Percentiles rank a stretch among this genome's conserved stretches.
Conservation (phyloP, 257 asterid genomes). For the Lavandula angustifolia region DNA sequence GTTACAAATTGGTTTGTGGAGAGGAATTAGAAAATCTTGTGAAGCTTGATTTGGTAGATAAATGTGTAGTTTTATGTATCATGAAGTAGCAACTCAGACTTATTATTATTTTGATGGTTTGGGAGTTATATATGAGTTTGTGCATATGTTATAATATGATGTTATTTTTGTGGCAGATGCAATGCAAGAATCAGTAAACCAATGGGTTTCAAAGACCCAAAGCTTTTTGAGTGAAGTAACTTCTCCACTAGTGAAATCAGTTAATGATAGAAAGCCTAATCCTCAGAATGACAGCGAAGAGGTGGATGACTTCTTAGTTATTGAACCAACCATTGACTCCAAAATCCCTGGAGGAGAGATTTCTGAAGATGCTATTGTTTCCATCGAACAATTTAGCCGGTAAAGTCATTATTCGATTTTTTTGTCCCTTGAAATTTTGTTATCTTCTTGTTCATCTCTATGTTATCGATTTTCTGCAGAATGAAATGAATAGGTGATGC, state of each 20-base stretch:
- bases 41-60: background rate
- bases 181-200: slow-evolving; percentile 74
- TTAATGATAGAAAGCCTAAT: slow-evolving; percentile 51
- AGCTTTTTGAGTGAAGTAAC: slow-evolving; percentile 69
- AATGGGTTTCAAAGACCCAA: slow-evolving; percentile 83
- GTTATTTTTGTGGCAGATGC: slow-evolving; percentile 51
- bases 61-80: background rate
- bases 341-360: slow-evolving; percentile 72
- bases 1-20: too few species aligned
- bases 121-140: background rate
- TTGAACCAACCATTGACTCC: slow-evolving; percentile 74
- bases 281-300: slow-evolving; percentile 48
- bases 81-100: too few species aligned
- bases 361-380: slow-evolving; percentile 81
- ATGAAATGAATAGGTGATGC: background rate
- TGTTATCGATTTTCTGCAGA: background rate
- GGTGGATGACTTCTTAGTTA: slow-evolving; percentile 59
- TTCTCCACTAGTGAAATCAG: slow-evolving; percentile 77
- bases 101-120: background rate
- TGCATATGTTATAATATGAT: background rate
- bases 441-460: background rate
- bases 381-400: slow-evolving; percentile 98
- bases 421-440: background rate
- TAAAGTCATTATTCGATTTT: slow-evolving; percentile 31
- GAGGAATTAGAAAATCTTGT: background rate